Conservation (phyloP, 1,284 basidiomycete genomes). For the Laetiporus sulphureus region DNA sequence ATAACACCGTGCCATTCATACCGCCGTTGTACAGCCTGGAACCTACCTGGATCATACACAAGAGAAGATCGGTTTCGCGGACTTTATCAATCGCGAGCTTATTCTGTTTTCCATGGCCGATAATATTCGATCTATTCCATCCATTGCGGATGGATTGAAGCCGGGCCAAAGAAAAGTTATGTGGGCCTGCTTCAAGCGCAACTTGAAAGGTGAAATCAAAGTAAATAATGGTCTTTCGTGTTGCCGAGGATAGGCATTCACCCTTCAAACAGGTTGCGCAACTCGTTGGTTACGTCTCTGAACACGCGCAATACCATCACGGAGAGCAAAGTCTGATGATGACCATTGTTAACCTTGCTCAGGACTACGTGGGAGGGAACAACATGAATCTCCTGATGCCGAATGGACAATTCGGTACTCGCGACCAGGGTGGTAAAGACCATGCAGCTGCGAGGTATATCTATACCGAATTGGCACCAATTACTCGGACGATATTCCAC, state of each 20-base stretch:
- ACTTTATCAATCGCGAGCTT: slow-evolving; percentile 98
- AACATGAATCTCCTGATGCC: slow-evolving; percentile 90
- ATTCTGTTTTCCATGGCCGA: slow-evolving; percentile 99
- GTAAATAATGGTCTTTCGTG: too few relatives aligned
- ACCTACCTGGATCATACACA: slow-evolving; percentile 92
- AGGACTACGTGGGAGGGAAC: slow-evolving; percentile 94
- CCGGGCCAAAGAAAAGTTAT: slow-evolving; percentile 99
- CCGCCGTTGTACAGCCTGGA: slow-evolving; percentile 58
- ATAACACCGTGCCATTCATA: not conserved
- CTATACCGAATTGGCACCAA: slow-evolving; percentile 77
- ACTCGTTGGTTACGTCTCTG: slow-evolving; percentile 90
- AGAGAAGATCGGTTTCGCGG: slow-evolving; percentile 80
- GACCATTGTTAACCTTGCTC: slow-evolving; percentile 93
- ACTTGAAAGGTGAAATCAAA: slow-evolving; percentile 91
- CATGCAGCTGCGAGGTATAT: slow-evolving; percentile 98
- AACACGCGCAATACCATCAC: slow-evolving; percentile 96
- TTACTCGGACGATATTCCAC: slow-evolving; percentile 81
- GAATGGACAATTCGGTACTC: slow-evolving; percentile 96
- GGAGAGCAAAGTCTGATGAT: slow-evolving; percentile 83
- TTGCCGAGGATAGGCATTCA: too few relatives aligned
- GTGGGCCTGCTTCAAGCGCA: slow-evolving; percentile 93
- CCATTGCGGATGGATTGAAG: slow-evolving; percentile 91
- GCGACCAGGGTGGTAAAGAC: slow-evolving; percentile 87
- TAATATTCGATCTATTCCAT: slow-evolving; percentile 94
- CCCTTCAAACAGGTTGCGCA: slow-evolving; percentile 74